Evolutionary conservation across 192 early-diverging fungal species (phyloP), one percentile per base, ranked within the genome.

Genomic region (Backusella psychrophila): DNA sequence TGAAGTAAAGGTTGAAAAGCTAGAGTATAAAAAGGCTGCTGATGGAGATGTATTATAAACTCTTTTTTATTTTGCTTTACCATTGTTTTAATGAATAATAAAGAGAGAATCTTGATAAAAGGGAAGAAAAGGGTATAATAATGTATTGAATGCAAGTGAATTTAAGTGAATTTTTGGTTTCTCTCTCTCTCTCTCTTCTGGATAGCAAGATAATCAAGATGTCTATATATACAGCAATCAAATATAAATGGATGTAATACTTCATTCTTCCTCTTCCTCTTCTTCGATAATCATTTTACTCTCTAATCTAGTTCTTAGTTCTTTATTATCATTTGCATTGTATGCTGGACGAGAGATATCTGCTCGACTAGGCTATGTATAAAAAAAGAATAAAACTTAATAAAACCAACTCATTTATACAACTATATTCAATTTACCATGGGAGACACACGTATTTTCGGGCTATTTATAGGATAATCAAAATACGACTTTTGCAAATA

Each of bases 1-100:
- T 44, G 95, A 97, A 63, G 95, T 98, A 12, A 94, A 95, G 75
- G 95, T 99, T 11, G 97, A 97, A 71, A 94, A 96, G 77, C 88
- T 97, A 72, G 95, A 97, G 75, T 98, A 94, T 82, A 83, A 87
- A 33, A 97, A 96, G 68, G 63, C 26, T 23, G 75, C 78, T 31
- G 83, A 84, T 63, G 56, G 23, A 63, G 56, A 63, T 63, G 56
- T 63, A 63, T 63, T 63, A 63, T 63, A 63, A 63, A 12, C 53
- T 63, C 21, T 63, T 63, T 26, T 29, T 44, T 29, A 26, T 53
- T n/a, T 53, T 63, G 12, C 14, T 63, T 63, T 63, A 63, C n/a
- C 2, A 26, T 23, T 59, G 2, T 59, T 23, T 26, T 59, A 56
- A 56, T 59, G 23, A 59, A 59, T 12, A 53, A 53, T 21, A 59